A percentile compares a stretch with the other conserved stretches of the same genome.
phyloP scores from a whole-genome alignment of 139 green algal genomes.

The Micromonas pusilla region DNA sequence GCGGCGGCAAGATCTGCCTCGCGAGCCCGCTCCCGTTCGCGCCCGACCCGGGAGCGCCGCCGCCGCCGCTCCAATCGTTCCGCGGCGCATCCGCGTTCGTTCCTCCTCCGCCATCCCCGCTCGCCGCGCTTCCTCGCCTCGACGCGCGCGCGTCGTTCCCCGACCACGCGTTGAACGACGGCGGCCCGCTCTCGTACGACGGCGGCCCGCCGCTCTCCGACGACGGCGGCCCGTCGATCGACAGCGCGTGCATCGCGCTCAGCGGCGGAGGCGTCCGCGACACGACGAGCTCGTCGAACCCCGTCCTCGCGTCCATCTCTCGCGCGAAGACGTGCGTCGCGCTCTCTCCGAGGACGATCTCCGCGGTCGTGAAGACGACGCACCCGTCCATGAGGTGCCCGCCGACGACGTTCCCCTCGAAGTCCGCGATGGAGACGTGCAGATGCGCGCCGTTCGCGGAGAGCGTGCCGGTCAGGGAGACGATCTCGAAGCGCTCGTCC shows the following conservation, averaged over 20 bases:
- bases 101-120: too few relatives aligned
- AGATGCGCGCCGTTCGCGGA: not conserved
- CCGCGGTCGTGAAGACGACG: conserved; percentile 23
- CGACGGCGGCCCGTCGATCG: too few relatives aligned
- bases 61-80: too few relatives aligned
- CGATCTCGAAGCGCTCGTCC: conserved; percentile 21
- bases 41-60: too few relatives aligned
- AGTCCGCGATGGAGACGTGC: conserved; percentile 12
- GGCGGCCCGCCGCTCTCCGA: too few relatives aligned
- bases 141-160: too few relatives aligned
- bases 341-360: conserved; percentile 16
- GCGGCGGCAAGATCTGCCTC: too few relatives aligned
- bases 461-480: not conserved
- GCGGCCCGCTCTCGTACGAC: too few relatives aligned
- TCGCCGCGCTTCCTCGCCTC: too few relatives aligned
- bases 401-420: conserved; percentile 2
- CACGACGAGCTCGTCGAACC: conserved; percentile 24
- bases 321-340: not conserved
- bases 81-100: too few relatives aligned
- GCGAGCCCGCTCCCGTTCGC: too few relatives aligned
- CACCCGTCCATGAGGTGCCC: conserved; percentile 17
- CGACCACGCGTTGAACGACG: too few relatives aligned
- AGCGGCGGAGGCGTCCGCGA: not conserved
- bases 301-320: not conserved
- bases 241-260: not conserved